These are phyloP conservation scores for Ulmus americana DNA, from an alignment of 331 rosid species.

Conservation along the genomic window DNA sequence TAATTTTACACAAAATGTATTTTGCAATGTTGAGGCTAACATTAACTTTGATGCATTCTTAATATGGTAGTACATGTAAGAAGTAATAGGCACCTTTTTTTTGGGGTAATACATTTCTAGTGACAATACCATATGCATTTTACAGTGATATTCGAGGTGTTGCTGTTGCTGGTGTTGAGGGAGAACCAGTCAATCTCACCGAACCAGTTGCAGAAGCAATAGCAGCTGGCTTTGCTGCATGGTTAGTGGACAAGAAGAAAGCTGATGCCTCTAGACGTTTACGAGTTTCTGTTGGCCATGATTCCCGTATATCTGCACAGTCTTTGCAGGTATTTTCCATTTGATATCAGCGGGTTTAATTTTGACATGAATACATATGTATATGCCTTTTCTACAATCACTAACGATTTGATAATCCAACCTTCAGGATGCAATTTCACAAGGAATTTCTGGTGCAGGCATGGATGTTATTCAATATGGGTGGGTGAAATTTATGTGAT, in stretches of 20 bases:
- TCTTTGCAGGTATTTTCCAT: constrained; percentile 51
- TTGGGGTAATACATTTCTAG: too few species aligned
- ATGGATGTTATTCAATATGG: constrained; percentile 85
- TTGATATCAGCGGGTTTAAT: not conserved
- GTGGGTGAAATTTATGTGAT: constrained; percentile 37
- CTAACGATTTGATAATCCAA: constrained; percentile 25
- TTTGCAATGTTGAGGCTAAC: too few species aligned
- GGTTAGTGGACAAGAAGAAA: constrained; percentile 74
- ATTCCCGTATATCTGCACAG: constrained; percentile 78
- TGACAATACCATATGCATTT: not conserved
- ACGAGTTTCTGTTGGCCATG: constrained; percentile 81
- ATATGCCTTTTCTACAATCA: not conserved
- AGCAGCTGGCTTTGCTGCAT: constrained; percentile 84
- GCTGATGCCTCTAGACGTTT: constrained; percentile 44
- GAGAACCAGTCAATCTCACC: constrained; percentile 72
- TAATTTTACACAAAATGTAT: too few species aligned
- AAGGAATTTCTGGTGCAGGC: constrained; percentile 69
- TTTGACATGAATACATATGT: not conserved
- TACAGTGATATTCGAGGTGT: constrained; percentile 90
- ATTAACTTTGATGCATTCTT: too few species aligned
- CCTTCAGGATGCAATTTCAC: constrained; percentile 76
- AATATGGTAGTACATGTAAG: too few species aligned
- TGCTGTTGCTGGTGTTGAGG: constrained; percentile 83
- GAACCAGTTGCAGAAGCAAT: constrained; percentile 89
- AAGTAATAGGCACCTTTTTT: too few species aligned